A percentile compares a stretch with the other conserved stretches of the same genome.
These are phyloP conservation scores for Myriosclerotinia scirpicola DNA, from an alignment of 2,329 filamentous ascomycete species.

Conservation along the genomic window DNA sequence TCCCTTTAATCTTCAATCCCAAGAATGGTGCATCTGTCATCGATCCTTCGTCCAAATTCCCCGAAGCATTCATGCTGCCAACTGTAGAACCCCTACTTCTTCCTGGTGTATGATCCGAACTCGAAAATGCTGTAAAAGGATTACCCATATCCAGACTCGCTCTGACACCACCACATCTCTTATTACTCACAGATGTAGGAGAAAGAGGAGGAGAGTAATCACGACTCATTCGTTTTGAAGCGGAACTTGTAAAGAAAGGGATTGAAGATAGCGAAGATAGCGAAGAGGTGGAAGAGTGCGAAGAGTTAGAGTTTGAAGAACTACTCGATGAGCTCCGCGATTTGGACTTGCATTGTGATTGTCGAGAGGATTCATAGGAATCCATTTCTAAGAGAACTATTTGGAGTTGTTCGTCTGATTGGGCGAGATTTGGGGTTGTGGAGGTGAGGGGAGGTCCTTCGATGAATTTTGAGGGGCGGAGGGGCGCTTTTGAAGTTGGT, in stretches of 20 bases:
- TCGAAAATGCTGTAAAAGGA: not conserved
- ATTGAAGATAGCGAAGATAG: not conserved
- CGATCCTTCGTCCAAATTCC: not conserved
- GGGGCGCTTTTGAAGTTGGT: not conserved
- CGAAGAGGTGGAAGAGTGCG: not conserved
- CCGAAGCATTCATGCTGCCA: not conserved
- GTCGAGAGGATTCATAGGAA: constrained; percentile 13
- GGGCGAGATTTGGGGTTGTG: constrained; percentile 18
- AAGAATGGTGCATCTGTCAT: constrained; percentile 1
- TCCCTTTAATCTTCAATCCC: constrained; percentile 21
- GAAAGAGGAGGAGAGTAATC: not conserved
- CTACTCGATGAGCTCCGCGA: constrained; percentile 8
- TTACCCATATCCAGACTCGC: constrained; percentile 2
- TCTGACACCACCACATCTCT: not conserved
- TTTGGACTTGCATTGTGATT: constrained; percentile 12
- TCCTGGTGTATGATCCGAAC: not conserved
- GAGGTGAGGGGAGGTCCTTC: constrained; percentile 25
- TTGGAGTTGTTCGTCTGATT: constrained; percentile 22
- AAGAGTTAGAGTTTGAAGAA: constrained; percentile 12
- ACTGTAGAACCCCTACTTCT: constrained; percentile 7
- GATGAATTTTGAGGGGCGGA: constrained; percentile 26
- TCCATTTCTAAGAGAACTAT: constrained; percentile 27
- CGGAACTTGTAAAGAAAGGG: not conserved
- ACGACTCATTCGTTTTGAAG: constrained; percentile 2
- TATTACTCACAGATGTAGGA: not conserved